These are phyloP conservation scores for Petunia axillaris DNA, from an alignment of 257 asterid species.

Conservation along the genomic window DNA sequence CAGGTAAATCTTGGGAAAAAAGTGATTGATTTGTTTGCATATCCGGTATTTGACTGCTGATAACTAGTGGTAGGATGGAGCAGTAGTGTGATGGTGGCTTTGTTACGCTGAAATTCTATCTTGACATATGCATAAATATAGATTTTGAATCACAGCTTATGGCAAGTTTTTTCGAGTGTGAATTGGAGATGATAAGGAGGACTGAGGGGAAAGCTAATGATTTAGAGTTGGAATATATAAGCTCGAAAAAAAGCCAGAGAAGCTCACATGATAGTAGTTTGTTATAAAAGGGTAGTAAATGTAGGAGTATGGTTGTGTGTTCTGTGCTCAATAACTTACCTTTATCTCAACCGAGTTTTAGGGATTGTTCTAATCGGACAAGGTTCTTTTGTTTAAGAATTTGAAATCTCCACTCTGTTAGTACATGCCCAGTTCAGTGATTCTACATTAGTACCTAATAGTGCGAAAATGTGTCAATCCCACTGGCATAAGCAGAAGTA, in stretches of 20 bases:
- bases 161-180: background rate
- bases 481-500: background rate
- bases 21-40: background rate
- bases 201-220: conserved; percentile 2
- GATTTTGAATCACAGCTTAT: background rate
- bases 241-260: background rate
- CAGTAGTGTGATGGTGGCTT: background rate
- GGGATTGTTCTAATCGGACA: conserved; percentile 3
- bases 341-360: background rate
- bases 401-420: background rate
- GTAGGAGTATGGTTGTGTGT: background rate
- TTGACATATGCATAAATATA: background rate
- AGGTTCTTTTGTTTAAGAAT: background rate
- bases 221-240: background rate
- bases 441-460: background rate
- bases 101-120: background rate
- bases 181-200: background rate
- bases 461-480: background rate
- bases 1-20: background rate
- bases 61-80: background rate
- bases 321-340: background rate
- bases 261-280: background rate
- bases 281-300: background rate
- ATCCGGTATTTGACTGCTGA: background rate
- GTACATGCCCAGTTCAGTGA: background rate